Conservation (phyloP, 306 rosid species). For the Cicer arietinum region DNA sequence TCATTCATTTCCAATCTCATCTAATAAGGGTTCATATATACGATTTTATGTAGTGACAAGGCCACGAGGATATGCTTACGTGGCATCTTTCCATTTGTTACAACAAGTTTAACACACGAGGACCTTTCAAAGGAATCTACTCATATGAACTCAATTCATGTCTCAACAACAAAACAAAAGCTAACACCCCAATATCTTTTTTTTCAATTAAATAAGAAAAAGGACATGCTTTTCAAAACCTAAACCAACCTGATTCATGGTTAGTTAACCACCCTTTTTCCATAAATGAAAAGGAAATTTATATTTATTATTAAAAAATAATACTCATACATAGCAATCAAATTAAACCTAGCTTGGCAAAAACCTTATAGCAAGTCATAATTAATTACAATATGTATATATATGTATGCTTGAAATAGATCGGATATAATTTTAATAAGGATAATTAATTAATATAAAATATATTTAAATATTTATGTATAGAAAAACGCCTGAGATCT, state of each 20-base stretch:
- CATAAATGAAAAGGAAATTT: neutral
- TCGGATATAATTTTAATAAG: constrained; percentile 8
- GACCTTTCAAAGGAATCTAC: constrained; percentile 56
- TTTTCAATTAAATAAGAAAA: constrained; percentile 13
- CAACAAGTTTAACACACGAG: constrained; percentile 44
- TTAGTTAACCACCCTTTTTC: constrained; percentile 9
- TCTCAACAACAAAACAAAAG: constrained; percentile 47
- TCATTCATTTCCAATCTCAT: constrained; percentile 16
- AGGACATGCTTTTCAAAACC: constrained; percentile 37
- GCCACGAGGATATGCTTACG: constrained; percentile 56
- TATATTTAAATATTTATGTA: neutral
- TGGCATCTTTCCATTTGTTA: constrained; percentile 56
- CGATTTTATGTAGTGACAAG: constrained; percentile 42
- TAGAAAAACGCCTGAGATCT: constrained; percentile 52
- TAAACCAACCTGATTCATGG: constrained; percentile 16
- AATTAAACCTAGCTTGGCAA: constrained; percentile 27
- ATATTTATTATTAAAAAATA: neutral
- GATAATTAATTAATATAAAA: neutral
- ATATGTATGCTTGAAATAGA: neutral
- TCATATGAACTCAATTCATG: constrained; percentile 37
- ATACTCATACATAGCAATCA: neutral
- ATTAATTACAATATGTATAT: neutral
- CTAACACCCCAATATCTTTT: constrained; percentile 16
- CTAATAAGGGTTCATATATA: neutral
- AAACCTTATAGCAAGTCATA: constrained; percentile 1